Evolutionary conservation across 2,329 filamentous ascomycete species (phyloP).

Genomic region (Pestalotiopsis sp.): DNA sequence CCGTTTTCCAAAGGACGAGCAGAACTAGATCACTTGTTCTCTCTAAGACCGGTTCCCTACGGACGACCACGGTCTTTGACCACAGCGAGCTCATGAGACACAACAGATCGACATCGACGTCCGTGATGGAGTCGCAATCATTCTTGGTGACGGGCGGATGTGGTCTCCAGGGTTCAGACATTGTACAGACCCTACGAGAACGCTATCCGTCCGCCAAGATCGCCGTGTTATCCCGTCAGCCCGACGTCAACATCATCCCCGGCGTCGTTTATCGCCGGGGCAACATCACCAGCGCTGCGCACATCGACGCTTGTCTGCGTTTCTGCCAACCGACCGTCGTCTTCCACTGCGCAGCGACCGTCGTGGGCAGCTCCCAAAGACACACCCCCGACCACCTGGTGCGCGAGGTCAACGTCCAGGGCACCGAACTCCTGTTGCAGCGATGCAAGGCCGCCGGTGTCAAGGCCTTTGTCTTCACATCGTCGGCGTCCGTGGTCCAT

Average conservation of each 20-base stretch:
- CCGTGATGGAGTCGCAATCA: slow-evolving; percentile 15
- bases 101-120: not conserved
- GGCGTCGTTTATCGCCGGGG: slow-evolving; percentile 51
- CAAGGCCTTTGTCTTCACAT: slow-evolving; percentile 8
- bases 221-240: slow-evolving; percentile 51
- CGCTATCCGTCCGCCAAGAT: slow-evolving; percentile 33
- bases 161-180: slow-evolving; percentile 56
- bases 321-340: slow-evolving; percentile 60
- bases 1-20: no score
- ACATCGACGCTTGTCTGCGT: slow-evolving; percentile 53
- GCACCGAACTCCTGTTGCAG: slow-evolving; percentile 61
- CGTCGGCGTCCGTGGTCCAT: not conserved
- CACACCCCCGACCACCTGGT: slow-evolving; percentile 42
- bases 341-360: slow-evolving; percentile 60
- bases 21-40: no score
- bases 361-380: slow-evolving; percentile 15
- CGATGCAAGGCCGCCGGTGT: not conserved
- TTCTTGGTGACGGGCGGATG: slow-evolving; percentile 56
- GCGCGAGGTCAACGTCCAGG: slow-evolving; percentile 64
- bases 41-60: not conserved
- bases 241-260: slow-evolving; percentile 47
- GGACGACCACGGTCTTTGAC: not conserved
- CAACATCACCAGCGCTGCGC: slow-evolving; percentile 20
- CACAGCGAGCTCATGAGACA: not conserved
- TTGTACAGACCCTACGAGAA: slow-evolving; percentile 51